Evolutionary conservation across 2,329 filamentous ascomycete genomes (phyloP), one percentile per base, ranked within the genome.

Genomic region (Paecilomyces formosus): DNA sequence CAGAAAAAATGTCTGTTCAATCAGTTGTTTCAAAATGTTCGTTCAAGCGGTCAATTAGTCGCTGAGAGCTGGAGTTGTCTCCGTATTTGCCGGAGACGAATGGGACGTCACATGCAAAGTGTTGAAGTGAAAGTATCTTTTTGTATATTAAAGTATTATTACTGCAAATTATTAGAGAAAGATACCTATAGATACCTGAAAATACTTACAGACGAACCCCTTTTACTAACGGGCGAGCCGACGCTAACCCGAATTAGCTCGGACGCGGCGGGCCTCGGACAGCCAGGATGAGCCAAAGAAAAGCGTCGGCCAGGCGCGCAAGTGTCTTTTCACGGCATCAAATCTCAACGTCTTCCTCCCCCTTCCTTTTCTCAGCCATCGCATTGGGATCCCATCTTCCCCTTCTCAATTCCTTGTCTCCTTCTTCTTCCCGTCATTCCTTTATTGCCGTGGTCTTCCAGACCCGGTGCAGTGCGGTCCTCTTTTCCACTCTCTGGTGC

Each of bases 391-490:
- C 22, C 31, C 57, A 13, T 33, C 49, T 61, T 54, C 33, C 56
- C 24, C 30, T 26, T 28, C 54, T 56, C 50, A 50, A 49, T 53
- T 58, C 59, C 60, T 57, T 53, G 55, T 60, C 53, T 62, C 30
- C 58, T 35, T 50, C 54, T 57, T 57, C 61, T 62, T 58, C 56
- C 58, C 56, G 57, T 58, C 59, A 60, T 57, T 62, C 54, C 53
- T 62, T 56, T 58, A 58, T 45, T 60, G 39, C 57, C 56, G 63
- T 55, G 53, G 58, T 60, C 62, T 65, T 63, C 61, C 63, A 64
- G 75, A 73, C 65, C 76, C 51, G 49, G 57, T 55, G 56, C 54
- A 53, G 54, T 22, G 63, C 63, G 62, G 59, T 62, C 57, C 58
- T 55, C 53, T 58, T 55, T 55, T 62, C 55, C 56, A 55, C 58